These are phyloP conservation scores for Aphanomyces astaci DNA, from an alignment of 352 stramenopile genomes.

Conservation along the genomic window DNA sequence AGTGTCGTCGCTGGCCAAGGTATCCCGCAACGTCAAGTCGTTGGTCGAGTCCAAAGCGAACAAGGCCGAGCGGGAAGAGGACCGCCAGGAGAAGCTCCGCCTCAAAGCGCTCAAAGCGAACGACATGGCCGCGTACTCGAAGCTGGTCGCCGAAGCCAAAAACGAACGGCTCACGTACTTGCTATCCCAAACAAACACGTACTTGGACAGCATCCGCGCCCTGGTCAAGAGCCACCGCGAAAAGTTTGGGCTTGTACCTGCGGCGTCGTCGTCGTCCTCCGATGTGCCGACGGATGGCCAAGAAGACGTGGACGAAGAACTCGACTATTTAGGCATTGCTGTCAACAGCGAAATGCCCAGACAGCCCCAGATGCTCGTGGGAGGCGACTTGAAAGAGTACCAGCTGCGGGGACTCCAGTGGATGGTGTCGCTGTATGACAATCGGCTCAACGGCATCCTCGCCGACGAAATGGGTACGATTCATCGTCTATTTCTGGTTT, in stretches of 20 bases:
- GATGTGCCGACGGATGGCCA: slow-evolving; percentile 3
- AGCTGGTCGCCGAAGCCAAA: slow-evolving; percentile 95
- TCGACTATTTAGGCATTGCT: slow-evolving; percentile 80
- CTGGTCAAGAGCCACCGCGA: slow-evolving; percentile 86
- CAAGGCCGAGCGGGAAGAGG: slow-evolving; percentile 78
- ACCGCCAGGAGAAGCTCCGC: slow-evolving; percentile 80
- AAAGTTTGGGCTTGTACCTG: slow-evolving; percentile 49
- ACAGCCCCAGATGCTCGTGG: slow-evolving; percentile 94
- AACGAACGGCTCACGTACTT: slow-evolving; percentile 97
- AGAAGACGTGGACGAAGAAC: slow-evolving; percentile 57
- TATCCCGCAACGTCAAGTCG: slow-evolving; percentile 56
- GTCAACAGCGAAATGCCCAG: slow-evolving; percentile 75
- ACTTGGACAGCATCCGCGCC: slow-evolving; percentile 93
- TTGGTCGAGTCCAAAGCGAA: slow-evolving; percentile 69
- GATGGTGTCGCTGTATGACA: slow-evolving; percentile 98
- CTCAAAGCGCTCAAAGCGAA: slow-evolving; percentile 90
- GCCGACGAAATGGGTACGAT: slow-evolving; percentile 94
- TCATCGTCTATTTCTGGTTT: too few relatives aligned
- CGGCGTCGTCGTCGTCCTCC: slow-evolving; percentile 10
- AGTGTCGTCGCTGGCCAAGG: slow-evolving; percentile 62
- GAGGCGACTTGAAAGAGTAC: slow-evolving; percentile 95
- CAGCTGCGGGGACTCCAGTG: slow-evolving; percentile 98
- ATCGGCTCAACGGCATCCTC: slow-evolving; percentile 97
- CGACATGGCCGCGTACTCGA: slow-evolving; percentile 97
- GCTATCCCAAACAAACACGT: slow-evolving; percentile 93